These are phyloP conservation scores for Ophiostoma sp. DNA, from an alignment of 2,329 filamentous ascomycete genomes.

Conservation along the genomic window DNA sequence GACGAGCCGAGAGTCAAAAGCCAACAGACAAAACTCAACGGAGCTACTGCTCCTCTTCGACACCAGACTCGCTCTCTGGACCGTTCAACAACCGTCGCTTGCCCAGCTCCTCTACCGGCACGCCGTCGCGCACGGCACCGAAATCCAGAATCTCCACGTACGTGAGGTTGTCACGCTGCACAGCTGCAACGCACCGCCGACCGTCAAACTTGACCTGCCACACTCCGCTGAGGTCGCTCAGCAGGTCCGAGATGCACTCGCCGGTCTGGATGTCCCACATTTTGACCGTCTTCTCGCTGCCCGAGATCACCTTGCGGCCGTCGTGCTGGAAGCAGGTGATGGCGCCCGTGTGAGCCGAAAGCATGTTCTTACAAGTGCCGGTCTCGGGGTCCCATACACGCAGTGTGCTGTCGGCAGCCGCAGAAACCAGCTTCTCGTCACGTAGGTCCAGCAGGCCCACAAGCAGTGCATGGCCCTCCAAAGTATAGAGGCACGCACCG, in stretches of 20 bases:
- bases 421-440: conserved; percentile 85
- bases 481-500: conserved; percentile 75
- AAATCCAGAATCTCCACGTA: conserved; percentile 99
- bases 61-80: neutral
- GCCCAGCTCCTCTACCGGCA: conserved; percentile 14
- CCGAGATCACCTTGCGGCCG: conserved; percentile 90
- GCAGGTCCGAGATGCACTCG: conserved; percentile 83
- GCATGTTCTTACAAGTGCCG: conserved; percentile 80
- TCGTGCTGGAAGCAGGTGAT: conserved; percentile 99
- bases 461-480: conserved; percentile 87
- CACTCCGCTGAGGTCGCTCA: conserved; percentile 91
- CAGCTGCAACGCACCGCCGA: conserved; percentile 87
- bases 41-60: neutral
- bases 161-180: conserved; percentile 85
- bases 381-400: conserved; percentile 95
- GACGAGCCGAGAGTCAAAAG: neutral
- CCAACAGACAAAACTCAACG: neutral
- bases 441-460: conserved; percentile 87
- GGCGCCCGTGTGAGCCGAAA: conserved; percentile 90
- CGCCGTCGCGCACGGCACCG: conserved; percentile 73
- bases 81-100: conserved; percentile 5
- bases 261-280: conserved; percentile 97
- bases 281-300: conserved; percentile 91
- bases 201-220: conserved; percentile 99
- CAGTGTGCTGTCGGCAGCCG: conserved; percentile 89